A percentile compares a stretch with the other conserved stretches of the same genome.
Evolutionary conservation across 169 alveolate genomes (phyloP).

Genomic region (Plasmodium inui): DNA sequence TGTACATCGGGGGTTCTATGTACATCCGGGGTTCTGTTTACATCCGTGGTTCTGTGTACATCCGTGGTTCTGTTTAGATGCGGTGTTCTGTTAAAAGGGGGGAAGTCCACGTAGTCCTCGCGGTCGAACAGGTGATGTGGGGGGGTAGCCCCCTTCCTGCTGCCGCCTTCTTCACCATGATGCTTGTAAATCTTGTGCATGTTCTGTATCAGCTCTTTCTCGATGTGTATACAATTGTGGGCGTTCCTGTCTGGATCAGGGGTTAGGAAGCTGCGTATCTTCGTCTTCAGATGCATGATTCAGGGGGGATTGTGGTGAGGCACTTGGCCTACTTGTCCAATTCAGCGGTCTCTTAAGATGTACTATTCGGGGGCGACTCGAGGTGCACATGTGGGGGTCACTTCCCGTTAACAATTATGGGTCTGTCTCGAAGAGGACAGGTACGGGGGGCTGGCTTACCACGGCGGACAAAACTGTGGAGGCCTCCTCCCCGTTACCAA

Average conservation of each 20-base stretch:
- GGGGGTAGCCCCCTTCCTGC: neutral
- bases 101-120: neutral
- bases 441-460: neutral
- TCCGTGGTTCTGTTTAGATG: too few relatives aligned
- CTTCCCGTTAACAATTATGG: neutral
- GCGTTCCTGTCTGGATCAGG: neutral
- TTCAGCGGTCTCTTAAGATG: too few relatives aligned
- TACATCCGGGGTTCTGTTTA: neutral
- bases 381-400: neutral
- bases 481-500: neutral
- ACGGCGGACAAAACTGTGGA: neutral
- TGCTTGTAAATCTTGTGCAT: conserved; percentile 18
- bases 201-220: conserved; percentile 18
- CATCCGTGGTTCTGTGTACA: neutral
- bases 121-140: neutral
- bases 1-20: conserved; percentile 10
- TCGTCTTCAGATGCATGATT: conserved; percentile 34
- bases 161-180: neutral
- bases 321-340: too few relatives aligned
- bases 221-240: neutral
- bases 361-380: too few relatives aligned
- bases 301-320: neutral
- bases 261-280: neutral
- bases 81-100: conserved; percentile 1
- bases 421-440: neutral